Evolutionary conservation across 805 yeast genomes (phyloP).

Genomic region (Lipomyces yamadae): DNA sequence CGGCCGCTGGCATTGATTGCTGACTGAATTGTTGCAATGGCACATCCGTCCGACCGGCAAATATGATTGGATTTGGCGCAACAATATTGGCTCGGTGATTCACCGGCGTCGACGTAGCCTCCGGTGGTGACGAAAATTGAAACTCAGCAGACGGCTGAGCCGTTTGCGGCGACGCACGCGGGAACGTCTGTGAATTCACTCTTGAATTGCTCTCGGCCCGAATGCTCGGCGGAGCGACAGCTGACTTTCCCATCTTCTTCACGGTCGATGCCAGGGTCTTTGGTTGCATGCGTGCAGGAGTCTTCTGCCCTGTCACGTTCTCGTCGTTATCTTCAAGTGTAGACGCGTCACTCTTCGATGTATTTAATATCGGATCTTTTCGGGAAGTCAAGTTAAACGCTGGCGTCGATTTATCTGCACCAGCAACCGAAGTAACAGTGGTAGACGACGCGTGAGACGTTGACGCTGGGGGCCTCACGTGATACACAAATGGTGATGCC

Average conservation of each 20-base stretch:
- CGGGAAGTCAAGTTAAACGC: background rate
- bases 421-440: constrained; percentile 2
- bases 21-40: background rate
- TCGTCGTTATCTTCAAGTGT: constrained; percentile 9
- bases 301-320: constrained; percentile 15
- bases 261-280: background rate
- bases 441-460: constrained; percentile 16
- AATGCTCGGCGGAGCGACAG: background rate
- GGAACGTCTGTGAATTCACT: background rate
- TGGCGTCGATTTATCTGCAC: background rate
- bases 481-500: constrained; percentile 18
- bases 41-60: background rate
- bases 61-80: background rate
- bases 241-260: constrained; percentile 5
- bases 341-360: background rate
- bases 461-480: constrained; percentile 11
- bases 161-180: constrained; percentile 2
- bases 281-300: constrained; percentile 7
- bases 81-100: background rate
- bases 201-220: background rate
- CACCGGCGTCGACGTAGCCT: constrained; percentile 16
- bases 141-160: constrained; percentile 11
- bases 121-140: constrained; percentile 11
- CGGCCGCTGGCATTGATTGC: background rate
- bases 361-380: background rate